Conservation (phyloP, 2,329 filamentous ascomycete genomes). For the Pseudonectria foliicola region DNA sequence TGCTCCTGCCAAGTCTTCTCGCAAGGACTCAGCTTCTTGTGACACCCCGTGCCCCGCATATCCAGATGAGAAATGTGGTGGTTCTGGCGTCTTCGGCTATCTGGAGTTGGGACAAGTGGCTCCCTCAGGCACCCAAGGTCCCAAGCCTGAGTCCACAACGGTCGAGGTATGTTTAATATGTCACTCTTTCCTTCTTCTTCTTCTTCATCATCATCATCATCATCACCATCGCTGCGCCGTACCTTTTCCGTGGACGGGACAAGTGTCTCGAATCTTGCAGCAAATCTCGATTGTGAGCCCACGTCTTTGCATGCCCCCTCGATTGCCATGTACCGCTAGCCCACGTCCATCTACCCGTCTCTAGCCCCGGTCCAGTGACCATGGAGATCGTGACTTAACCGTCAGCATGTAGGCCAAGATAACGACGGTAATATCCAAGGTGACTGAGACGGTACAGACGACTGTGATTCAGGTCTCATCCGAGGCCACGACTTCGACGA, state of each 20-base stretch:
- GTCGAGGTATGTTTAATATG: constrained; percentile 20
- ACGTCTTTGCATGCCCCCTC: neutral
- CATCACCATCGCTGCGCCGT: no score
- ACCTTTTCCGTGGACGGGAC: constrained; percentile 14
- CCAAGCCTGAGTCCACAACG: constrained; percentile 16
- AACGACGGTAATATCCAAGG: constrained; percentile 23
- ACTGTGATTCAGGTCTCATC: constrained; percentile 19
- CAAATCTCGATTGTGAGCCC: constrained; percentile 4
- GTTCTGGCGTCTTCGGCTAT: constrained; percentile 56
- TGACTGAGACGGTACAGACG: constrained; percentile 30
- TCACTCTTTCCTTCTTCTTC: constrained; percentile 4
- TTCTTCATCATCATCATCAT: constrained; percentile 13
- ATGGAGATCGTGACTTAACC: constrained; percentile 23
- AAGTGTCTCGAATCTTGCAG: constrained; percentile 14
- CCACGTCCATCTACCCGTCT: constrained; percentile 3
- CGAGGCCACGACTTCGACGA: constrained; percentile 15
- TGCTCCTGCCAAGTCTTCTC: constrained; percentile 41
- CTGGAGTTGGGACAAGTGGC: constrained; percentile 41
- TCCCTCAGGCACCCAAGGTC: constrained; percentile 49
- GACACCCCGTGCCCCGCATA: constrained; percentile 60
- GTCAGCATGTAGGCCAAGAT: constrained; percentile 21
- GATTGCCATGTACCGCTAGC: constrained; percentile 1
- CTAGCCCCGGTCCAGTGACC: constrained; percentile 10
- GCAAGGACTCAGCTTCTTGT: constrained; percentile 43
- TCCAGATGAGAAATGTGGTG: constrained; percentile 59